These are phyloP conservation scores for Hapsidospora chrysogenum DNA, from an alignment of 495 filamentous ascomycete genomes.

Conservation along the genomic window DNA sequence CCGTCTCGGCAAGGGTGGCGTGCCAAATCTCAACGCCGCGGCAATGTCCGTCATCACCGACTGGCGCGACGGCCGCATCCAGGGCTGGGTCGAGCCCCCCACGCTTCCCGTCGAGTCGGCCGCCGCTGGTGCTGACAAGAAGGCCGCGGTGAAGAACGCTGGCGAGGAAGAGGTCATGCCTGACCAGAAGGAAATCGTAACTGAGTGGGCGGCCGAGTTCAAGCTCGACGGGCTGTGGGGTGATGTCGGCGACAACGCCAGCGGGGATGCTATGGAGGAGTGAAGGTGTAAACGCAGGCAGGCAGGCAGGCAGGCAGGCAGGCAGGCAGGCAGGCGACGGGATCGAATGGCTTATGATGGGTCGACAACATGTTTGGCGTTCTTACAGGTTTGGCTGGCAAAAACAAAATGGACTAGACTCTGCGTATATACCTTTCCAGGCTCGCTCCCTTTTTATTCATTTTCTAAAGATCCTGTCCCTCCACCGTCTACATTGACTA, in stretches of 20 bases:
- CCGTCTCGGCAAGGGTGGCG: constrained; percentile 70
- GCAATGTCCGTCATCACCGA: constrained; percentile 88
- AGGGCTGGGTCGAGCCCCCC: constrained; percentile 78
- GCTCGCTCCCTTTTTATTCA: constrained; percentile 1
- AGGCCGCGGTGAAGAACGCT: constrained; percentile 13
- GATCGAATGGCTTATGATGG: background rate
- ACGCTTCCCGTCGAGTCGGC: constrained; percentile 32
- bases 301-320: background rate
- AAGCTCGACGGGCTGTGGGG: constrained; percentile 91
- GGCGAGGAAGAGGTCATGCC: constrained; percentile 21
- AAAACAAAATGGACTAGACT: constrained; percentile 1
- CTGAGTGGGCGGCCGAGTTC: constrained; percentile 89
- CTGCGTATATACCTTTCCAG: background rate
- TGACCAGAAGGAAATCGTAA: constrained; percentile 80
- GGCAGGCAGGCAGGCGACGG: background rate
- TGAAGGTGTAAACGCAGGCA: constrained; percentile 4
- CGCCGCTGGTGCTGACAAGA: constrained; percentile 14
- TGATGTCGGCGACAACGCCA: constrained; percentile 18
- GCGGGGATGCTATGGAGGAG: constrained; percentile 14
- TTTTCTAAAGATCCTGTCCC: background rate
- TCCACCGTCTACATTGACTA: background rate
- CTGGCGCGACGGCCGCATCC: constrained; percentile 89
- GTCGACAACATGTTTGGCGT: constrained; percentile 3
- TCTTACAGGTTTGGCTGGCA: background rate
- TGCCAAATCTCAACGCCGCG: constrained; percentile 75